Evolutionary conservation across 2,329 filamentous ascomycete genomes (phyloP).

Genomic region (Meredithiella fracta): DNA sequence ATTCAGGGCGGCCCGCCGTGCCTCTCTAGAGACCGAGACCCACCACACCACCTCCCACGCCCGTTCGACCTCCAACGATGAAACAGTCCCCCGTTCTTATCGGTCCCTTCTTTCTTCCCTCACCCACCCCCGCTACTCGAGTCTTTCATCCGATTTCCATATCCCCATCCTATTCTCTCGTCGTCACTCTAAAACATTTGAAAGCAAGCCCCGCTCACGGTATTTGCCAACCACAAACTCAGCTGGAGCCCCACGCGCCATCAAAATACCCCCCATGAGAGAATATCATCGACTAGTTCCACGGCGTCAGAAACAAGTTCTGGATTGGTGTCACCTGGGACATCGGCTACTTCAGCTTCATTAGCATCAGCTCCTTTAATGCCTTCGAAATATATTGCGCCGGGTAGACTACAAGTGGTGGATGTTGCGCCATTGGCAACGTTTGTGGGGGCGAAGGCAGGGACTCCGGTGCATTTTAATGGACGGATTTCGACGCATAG

Average conservation of each 20-base stretch:
- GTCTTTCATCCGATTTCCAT: slow-evolving; percentile 10
- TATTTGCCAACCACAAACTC: too few species aligned
- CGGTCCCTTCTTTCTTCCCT: not conserved
- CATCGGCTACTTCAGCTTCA: not conserved
- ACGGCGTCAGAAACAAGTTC: not conserved
- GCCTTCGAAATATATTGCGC: not conserved
- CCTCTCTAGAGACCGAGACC: not conserved
- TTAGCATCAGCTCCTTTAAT: not conserved
- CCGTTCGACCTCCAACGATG: not conserved
- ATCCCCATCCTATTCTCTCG: slow-evolving; percentile 5
- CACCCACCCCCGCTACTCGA: not conserved
- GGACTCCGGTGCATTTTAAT: not conserved
- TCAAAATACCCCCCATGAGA: too few species aligned
- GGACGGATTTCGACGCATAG: slow-evolving; percentile 56
- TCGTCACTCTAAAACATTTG: not conserved
- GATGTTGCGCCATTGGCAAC: not conserved
- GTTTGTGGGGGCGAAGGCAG: not conserved
- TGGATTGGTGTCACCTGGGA: not conserved
- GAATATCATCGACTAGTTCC: not conserved
- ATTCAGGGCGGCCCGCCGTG: not conserved
- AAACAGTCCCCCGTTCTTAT: slow-evolving; percentile 8
- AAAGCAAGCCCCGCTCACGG: not conserved
- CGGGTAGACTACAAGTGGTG: not conserved
- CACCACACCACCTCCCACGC: not conserved
- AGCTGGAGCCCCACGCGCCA: too few species aligned